phyloP scores from a whole-genome alignment of 2,329 filamentous ascomycete genomes.

The Colletotrichum liriopes region DNA sequence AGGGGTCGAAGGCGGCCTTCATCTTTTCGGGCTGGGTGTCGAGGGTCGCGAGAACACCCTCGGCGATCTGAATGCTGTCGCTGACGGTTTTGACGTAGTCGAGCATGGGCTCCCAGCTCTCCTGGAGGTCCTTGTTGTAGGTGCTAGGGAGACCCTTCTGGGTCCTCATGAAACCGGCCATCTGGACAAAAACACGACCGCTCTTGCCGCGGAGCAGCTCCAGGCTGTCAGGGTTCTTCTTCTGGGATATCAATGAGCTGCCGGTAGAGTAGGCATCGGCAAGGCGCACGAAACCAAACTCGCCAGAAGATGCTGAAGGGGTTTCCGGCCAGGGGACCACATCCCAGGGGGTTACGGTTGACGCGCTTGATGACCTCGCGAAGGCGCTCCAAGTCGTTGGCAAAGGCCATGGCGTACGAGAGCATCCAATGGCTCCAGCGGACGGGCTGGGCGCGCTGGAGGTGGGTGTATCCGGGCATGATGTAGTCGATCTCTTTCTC shows the following conservation, averaged over 20 bases:
- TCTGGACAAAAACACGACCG: conserved; percentile 68
- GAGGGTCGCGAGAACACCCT: conserved; percentile 83
- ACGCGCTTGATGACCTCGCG: conserved; percentile 81
- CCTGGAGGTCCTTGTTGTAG: conserved; percentile 95
- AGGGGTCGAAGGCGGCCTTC: conserved; percentile 82
- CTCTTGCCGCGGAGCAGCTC: too few species aligned
- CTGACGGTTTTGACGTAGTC: conserved; percentile 86
- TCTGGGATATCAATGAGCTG: conserved; percentile 82
- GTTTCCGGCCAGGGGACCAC: too few species aligned
- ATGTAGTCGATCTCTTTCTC: conserved; percentile 82
- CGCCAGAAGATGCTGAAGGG: conserved; percentile 63
- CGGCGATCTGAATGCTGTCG: conserved; percentile 87
- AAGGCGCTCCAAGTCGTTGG: conserved; percentile 82
- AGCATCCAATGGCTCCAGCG: conserved; percentile 88
- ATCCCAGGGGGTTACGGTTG: conserved; percentile 74
- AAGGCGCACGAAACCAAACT: conserved; percentile 83
- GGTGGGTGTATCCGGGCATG: conserved; percentile 92
- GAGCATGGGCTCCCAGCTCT: conserved; percentile 88
- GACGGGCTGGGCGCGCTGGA: conserved; percentile 86
- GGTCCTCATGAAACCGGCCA: conserved; percentile 85
- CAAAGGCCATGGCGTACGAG: conserved; percentile 80
- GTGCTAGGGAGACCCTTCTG: conserved; percentile 81
- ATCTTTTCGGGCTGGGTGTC: conserved; percentile 81
- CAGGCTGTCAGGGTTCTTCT: too few species aligned
- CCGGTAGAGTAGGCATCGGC: conserved; percentile 87